Evolutionary conservation across 2,329 filamentous ascomycete species (phyloP), one percentile per base, ranked within the genome.

Genomic region (Cephalotrichum gorgonifer): DNA sequence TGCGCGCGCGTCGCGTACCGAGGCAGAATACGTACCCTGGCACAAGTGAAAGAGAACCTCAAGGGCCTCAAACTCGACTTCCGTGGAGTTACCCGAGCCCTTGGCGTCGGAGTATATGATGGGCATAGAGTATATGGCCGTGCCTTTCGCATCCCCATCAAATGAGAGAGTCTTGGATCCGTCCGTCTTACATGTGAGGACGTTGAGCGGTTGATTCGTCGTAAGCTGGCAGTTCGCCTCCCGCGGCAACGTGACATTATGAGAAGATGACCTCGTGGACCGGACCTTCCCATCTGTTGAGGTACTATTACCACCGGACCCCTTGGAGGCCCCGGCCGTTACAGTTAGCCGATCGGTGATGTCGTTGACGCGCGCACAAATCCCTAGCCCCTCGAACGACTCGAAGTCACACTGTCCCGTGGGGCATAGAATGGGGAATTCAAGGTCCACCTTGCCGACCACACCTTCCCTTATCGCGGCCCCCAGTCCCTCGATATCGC

Each of bases 31-130:
- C 3, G 53, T 56, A 48, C 57, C 56, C 46, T 59, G 55, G 43
- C 61, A 62, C 38, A 63, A 57, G 30, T 60, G 57, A n/a, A 62
- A 54, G 11, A 61, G 50, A 14, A 59, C 53, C 50, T 63, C 61
- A 8, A 55, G 49, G 20, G 61, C 60, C 15, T 56, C 53, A 50
- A 60, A 59, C 12, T 22, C 31, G 17, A 44, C 12, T 6, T 43
- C 25, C 4, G 35, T 30, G 3, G 43, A 28, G 4, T 47, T 42
- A 8, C 51, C 54, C 3, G 44, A 28, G 3, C 43, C 35, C 15
- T 50, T 53, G 33, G 52, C 42, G 52, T 52, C 57, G 15, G 59
- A 57, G 50, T 60, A 62, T 12, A 63, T 52, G 3, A 61, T 22
- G 33, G 58, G 61, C 52, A 62, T 54, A 26, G 59, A 58, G 30